A percentile compares a stretch with the other conserved stretches of the same genome.
phyloP scores from a whole-genome alignment of 345 rosid species.

The Melastoma malabathricum region DNA sequence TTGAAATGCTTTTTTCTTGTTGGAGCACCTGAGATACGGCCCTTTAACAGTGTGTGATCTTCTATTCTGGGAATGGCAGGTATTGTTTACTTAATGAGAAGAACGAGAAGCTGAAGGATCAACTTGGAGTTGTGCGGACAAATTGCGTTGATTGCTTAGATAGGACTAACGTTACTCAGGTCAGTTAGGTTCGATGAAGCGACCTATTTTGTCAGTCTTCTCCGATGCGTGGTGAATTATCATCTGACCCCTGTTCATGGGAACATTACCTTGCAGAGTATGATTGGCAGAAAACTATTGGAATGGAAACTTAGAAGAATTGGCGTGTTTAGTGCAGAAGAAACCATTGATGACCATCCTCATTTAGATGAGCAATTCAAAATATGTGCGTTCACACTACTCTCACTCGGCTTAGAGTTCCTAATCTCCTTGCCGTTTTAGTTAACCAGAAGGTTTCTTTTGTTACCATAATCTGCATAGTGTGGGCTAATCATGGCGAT shows the following conservation, averaged over 20 bases:
- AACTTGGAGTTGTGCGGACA: conserved; percentile 81
- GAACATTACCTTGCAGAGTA: conserved; percentile 49
- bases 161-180: conserved; percentile 98
- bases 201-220: too few relatives aligned
- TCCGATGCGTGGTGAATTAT: neutral
- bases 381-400: conserved; percentile 44
- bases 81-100: conserved; percentile 79
- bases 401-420: neutral
- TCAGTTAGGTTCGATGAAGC: conserved; percentile 12
- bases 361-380: conserved; percentile 77
- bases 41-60: too few relatives aligned
- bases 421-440: neutral
- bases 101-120: conserved; percentile 93
- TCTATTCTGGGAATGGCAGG: conserved; percentile 19
- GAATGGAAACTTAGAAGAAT: conserved; percentile 83
- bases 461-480: conserved; percentile 15
- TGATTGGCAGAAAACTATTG: conserved; percentile 81
- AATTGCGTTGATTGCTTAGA: conserved; percentile 98
- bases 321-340: conserved; percentile 87
- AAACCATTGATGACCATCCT: conserved; percentile 64
- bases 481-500: conserved; percentile 99
- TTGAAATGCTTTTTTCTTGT: too few relatives aligned
- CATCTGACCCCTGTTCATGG: neutral
- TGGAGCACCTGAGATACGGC: too few relatives aligned
- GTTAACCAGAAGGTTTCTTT: too few relatives aligned